Conservation (phyloP, 306 rosid species). For the Quercus aquifolioides region DNA sequence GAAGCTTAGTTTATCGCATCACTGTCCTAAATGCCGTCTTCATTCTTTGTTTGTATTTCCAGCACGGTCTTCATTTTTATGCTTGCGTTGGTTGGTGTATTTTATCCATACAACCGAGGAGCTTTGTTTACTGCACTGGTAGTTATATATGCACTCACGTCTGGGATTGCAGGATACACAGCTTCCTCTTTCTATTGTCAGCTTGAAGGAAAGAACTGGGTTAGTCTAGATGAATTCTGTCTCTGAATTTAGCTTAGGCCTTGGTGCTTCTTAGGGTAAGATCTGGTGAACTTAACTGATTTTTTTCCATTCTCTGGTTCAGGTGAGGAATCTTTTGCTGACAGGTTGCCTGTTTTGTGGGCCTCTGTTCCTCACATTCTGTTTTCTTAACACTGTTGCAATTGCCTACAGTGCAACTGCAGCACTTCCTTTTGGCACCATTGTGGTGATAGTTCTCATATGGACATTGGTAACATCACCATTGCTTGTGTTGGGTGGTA, state of each 20-base stretch:
- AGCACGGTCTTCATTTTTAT: conserved; percentile 89
- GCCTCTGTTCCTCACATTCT: conserved; percentile 86
- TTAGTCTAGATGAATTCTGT: conserved; percentile 23
- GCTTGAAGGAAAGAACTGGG: conserved; percentile 95
- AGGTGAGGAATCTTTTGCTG: conserved; percentile 90
- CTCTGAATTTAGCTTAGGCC: neutral
- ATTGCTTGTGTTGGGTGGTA: conserved; percentile 92
- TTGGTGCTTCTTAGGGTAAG: neutral
- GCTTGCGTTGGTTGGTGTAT: conserved; percentile 92
- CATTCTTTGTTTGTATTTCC: conserved; percentile 31
- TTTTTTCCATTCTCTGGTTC: conserved; percentile 32
- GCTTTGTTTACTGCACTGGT: conserved; percentile 94
- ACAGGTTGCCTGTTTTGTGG: conserved; percentile 98
- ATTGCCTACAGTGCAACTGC: conserved; percentile 94
- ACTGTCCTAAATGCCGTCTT: conserved; percentile 15
- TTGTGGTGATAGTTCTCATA: conserved; percentile 85
- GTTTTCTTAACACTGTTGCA: conserved; percentile 97
- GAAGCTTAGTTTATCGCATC: neutral
- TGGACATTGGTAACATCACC: conserved; percentile 96
- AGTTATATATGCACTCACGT: conserved; percentile 91
- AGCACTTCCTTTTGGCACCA: conserved; percentile 95
- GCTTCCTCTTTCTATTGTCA: conserved; percentile 92
- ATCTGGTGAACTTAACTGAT: conserved; percentile 1
- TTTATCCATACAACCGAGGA: conserved; percentile 95
- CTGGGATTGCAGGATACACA: conserved; percentile 94